These are phyloP conservation scores for Eutypella sp. DNA, from an alignment of 2,329 filamentous ascomycete genomes.

Conservation along the genomic window DNA sequence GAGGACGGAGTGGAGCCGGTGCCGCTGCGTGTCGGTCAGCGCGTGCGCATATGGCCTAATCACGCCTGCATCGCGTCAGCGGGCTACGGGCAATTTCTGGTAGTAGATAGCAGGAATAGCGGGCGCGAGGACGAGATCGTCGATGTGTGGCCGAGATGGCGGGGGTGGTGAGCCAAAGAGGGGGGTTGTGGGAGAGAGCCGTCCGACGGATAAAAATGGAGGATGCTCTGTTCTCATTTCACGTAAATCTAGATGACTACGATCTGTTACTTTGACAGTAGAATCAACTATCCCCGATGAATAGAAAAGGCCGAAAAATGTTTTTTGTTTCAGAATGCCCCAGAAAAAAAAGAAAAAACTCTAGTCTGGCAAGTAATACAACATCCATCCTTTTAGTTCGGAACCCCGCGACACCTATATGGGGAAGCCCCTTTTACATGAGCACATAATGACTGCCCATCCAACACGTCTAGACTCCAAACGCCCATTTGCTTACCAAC, in stretches of 20 bases:
- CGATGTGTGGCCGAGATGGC: conserved; percentile 72
- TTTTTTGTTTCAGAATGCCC: no score
- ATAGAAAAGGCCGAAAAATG: no score
- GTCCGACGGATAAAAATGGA: no score
- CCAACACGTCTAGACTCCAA: not conserved
- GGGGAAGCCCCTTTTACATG: not conserved
- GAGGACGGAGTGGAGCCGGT: conserved; percentile 41
- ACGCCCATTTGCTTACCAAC: not conserved
- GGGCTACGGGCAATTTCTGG: conserved; percentile 66
- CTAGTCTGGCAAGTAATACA: no score
- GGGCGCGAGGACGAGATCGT: conserved; percentile 56
- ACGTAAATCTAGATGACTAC: no score
- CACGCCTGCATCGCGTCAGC: conserved; percentile 75
- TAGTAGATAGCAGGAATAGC: conserved; percentile 59
- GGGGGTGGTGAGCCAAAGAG: conserved; percentile 55
- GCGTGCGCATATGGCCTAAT: conserved; percentile 70
- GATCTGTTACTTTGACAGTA: no score
- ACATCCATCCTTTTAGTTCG: no score
- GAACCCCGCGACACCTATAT: not conserved
- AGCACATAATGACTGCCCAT: not conserved
- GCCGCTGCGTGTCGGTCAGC: conserved; percentile 56
- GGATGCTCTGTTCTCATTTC: no score
- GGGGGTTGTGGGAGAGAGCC: no score
- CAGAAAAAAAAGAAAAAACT: no score
- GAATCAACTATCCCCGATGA: no score